phyloP scores from a whole-genome alignment of 2,329 filamentous ascomycete genomes.

The Neoascochyta sp. region DNA sequence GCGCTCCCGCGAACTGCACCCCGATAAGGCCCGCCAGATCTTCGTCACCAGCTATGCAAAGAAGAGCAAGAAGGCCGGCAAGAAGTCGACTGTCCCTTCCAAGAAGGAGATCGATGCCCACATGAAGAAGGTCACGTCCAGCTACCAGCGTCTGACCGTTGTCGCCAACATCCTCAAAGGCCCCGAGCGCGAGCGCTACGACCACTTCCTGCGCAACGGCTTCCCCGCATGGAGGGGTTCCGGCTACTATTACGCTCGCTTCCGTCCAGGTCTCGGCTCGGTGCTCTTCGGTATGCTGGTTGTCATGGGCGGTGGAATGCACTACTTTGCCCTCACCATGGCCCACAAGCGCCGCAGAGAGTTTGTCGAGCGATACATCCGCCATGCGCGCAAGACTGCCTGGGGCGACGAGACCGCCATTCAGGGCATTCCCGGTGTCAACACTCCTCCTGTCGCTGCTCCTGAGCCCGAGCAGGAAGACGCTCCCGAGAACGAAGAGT shows the following conservation, averaged over 20 bases:
- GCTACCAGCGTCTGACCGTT: conserved; percentile 78
- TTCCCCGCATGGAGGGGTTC: conserved; percentile 97
- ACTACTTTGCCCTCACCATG: conserved; percentile 82
- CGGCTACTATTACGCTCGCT: conserved; percentile 95
- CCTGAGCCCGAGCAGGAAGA: conserved; percentile 24
- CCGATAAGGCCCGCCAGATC: conserved; percentile 89
- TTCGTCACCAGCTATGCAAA: conserved; percentile 65
- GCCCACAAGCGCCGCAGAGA: conserved; percentile 86
- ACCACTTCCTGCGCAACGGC: conserved; percentile 87
- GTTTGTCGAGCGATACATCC: conserved; percentile 88
- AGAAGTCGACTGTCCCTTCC: conserved; percentile 59
- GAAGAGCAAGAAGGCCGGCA: conserved; percentile 51
- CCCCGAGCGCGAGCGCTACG: conserved; percentile 77
- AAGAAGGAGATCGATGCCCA: conserved; percentile 72
- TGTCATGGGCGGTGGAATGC: conserved; percentile 75
- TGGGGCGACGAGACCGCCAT: conserved; percentile 79
- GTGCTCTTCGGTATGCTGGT: conserved; percentile 80
- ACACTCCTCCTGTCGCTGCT: conserved; percentile 39
- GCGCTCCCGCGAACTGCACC: conserved; percentile 77
- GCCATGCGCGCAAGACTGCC: conserved; percentile 78
- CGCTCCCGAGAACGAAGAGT: conserved; percentile 46
- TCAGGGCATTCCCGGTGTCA: conserved; percentile 60
- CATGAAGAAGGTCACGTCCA: conserved; percentile 75
- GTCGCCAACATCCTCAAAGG: conserved; percentile 84
- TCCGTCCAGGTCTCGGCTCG: conserved; percentile 82